Conservation (phyloP, 1,284 basidiomycete species). For the Nidula niveotomentosa region DNA sequence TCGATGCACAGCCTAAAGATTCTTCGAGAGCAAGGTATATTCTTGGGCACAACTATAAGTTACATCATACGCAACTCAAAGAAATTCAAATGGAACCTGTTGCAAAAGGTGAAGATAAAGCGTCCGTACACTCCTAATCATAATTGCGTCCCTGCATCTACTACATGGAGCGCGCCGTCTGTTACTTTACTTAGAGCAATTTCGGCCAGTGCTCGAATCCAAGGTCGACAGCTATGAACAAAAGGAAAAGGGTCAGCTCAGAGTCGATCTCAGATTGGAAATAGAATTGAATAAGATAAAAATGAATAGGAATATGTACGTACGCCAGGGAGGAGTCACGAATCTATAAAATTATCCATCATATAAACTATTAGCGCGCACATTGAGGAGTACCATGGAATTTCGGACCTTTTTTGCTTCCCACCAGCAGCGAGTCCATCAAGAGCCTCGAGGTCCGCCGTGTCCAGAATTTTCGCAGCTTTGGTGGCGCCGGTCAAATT, state of each 20-base stretch:
- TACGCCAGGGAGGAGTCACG: conserved; percentile 71
- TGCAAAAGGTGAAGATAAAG: no score
- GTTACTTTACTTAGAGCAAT: conserved; percentile 6
- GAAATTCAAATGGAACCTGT: no score
- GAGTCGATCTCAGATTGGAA: conserved; percentile 2
- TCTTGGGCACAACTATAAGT: no score
- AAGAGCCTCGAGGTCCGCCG: conserved; percentile 61
- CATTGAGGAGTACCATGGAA: conserved; percentile 5
- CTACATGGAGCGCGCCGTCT: no score
- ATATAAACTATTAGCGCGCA: neutral
- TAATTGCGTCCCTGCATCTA: no score
- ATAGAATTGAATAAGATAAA: neutral
- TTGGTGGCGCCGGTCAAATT: conserved; percentile 61
- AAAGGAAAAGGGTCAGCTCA: conserved; percentile 9
- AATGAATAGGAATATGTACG: conserved; percentile 20
- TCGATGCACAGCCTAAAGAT: no score
- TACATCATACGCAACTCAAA: no score
- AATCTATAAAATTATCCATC: conserved; percentile 28
- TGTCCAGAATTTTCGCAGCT: conserved; percentile 49
- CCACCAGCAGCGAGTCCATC: conserved; percentile 68
- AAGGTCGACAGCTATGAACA: conserved; percentile 52
- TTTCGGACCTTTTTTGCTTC: conserved; percentile 61
- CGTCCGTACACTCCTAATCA: no score
- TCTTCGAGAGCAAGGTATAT: no score
- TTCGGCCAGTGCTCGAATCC: conserved; percentile 68